These are phyloP conservation scores for Geum urbanum DNA, from an alignment of 306 rosid species.

Conservation along the genomic window DNA sequence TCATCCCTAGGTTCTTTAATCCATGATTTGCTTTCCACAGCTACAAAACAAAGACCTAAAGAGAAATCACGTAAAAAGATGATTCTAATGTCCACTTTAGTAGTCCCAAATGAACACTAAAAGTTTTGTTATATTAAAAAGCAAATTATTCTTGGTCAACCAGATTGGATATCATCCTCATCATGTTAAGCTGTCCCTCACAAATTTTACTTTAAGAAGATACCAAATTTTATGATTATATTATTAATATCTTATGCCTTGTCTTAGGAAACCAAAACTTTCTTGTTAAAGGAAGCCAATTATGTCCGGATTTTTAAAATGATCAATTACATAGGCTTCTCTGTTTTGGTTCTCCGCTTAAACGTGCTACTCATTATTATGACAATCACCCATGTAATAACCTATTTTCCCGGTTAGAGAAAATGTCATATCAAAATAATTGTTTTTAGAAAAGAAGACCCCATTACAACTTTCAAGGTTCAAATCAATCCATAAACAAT, in stretches of 20 bases:
- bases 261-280: slow-evolving; percentile 23
- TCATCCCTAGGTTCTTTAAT: neutral
- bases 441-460: too few relatives aligned
- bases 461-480: too few relatives aligned
- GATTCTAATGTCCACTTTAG: slow-evolving; percentile 4
- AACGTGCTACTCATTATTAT: neutral
- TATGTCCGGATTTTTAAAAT: neutral
- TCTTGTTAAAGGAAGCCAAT: neutral
- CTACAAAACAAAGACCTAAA: neutral
- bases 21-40: neutral
- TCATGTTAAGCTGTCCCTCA: slow-evolving; percentile 20
- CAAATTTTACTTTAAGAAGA: slow-evolving; percentile 26
- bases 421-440: too few relatives aligned
- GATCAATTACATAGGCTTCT: neutral
- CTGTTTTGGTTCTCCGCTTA: slow-evolving; percentile 10
- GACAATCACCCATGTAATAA: neutral
- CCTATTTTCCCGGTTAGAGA: neutral
- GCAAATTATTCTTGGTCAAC: slow-evolving; percentile 38
- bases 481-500: too few relatives aligned
- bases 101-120: slow-evolving; percentile 1
- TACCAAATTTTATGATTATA: slow-evolving; percentile 20
- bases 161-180: slow-evolving; percentile 31
- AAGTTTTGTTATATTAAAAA: slow-evolving; percentile 2
- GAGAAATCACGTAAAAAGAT: neutral
- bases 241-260: slow-evolving; percentile 28